phyloP scores from a whole-genome alignment of 305 asterid species.

The Fraxinus dipetala region DNA sequence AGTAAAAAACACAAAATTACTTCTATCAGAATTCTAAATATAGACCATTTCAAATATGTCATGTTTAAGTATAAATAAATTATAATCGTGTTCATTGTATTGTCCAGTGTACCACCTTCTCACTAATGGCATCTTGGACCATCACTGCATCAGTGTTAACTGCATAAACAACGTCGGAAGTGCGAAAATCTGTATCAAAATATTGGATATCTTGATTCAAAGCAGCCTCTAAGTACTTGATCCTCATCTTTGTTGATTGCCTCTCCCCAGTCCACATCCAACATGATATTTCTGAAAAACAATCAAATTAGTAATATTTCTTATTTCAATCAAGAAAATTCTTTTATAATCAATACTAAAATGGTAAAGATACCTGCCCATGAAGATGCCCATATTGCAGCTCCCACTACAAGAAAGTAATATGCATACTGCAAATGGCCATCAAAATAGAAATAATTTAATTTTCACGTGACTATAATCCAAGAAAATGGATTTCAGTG shows the following conservation, averaged over 20 bases:
- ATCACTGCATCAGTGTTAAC: conserved; percentile 91
- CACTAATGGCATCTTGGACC: conserved; percentile 99
- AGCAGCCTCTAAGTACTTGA: conserved; percentile 84
- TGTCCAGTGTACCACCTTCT: conserved; percentile 52
- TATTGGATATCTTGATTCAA: conserved; percentile 86
- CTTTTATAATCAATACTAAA: background rate
- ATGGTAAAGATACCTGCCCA: conserved; percentile 74
- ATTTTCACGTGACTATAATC: background rate
- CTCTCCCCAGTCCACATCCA: conserved; percentile 99
- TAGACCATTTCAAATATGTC: background rate
- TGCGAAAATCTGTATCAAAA: conserved; percentile 86
- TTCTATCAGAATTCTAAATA: background rate
- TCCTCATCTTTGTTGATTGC: conserved; percentile 94
- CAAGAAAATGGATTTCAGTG: background rate
- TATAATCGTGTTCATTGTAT: background rate
- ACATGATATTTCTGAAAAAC: conserved; percentile 81
- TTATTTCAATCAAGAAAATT: conserved; percentile 11
- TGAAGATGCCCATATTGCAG: conserved; percentile 99
- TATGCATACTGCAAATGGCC: conserved; percentile 79
- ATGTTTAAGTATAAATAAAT: background rate
- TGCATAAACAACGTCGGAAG: conserved; percentile 93
- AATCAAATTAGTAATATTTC: conserved; percentile 7
- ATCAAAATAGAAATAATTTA: background rate
- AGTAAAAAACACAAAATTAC: background rate
- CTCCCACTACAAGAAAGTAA: conserved; percentile 99